Evolutionary conservation across 2,329 filamentous ascomycete genomes (phyloP).

Genomic region (Clonostachys chloroleuca): DNA sequence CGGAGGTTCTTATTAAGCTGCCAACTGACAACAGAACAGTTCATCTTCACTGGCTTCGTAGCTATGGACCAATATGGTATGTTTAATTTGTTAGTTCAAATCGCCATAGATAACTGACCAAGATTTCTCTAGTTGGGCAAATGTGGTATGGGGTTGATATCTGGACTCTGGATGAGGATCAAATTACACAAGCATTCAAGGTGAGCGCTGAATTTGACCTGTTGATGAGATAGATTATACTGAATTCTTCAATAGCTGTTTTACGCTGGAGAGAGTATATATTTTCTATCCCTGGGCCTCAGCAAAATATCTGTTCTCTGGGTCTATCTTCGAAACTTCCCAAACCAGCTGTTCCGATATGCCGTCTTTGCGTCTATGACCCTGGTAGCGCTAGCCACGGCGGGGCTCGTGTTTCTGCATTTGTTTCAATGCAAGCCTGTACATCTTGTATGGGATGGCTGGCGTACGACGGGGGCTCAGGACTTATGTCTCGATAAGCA

Average conservation of each 20-base stretch:
- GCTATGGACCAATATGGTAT: conserved; percentile 16
- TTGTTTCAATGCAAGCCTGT: conserved; percentile 34
- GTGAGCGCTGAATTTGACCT: conserved; percentile 5
- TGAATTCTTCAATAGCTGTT: conserved; percentile 8
- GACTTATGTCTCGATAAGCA: conserved; percentile 12
- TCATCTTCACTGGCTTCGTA: conserved; percentile 22
- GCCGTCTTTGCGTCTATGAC: conserved; percentile 21
- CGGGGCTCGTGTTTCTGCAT: conserved; percentile 26
- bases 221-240: not conserved
- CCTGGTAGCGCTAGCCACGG: conserved; percentile 24
- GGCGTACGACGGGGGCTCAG: conserved; percentile 4
- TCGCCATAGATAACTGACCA: too few relatives aligned
- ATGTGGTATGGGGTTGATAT: conserved; percentile 29
- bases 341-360: conserved; percentile 20
- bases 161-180: conserved; percentile 21
- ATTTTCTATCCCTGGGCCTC: conserved; percentile 28
- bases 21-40: too few relatives aligned
- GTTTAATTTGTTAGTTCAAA: too few relatives aligned
- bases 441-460: conserved; percentile 24
- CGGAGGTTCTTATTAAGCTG: too few relatives aligned
- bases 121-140: conserved; percentile 5
- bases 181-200: conserved; percentile 20
- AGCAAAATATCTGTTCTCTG: conserved; percentile 31
- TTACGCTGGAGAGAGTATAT: conserved; percentile 22
- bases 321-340: conserved; percentile 31